Percentiles rank a stretch among this genome's conserved stretches.
Conservation (phyloP, 148 eudicot species). For the Heliamphora exappendiculata region DNA sequence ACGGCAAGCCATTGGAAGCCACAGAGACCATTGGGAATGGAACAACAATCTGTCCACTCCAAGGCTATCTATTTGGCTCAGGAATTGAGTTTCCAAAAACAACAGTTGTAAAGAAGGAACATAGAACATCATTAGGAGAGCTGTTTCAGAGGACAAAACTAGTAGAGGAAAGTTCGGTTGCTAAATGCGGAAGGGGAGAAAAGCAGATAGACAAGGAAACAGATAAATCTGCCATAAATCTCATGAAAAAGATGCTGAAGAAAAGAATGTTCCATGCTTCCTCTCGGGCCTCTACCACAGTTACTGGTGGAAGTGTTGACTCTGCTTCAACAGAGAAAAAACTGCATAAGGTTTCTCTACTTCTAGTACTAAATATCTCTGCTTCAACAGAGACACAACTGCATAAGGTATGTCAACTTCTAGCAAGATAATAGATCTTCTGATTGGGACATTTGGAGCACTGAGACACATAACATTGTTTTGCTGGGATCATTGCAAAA, state of each 20-base stretch:
- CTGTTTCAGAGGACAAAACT: constrained; percentile 70
- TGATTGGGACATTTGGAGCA: background rate
- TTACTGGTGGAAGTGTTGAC: constrained; percentile 29
- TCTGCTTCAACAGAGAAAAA: constrained; percentile 52
- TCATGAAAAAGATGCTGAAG: constrained; percentile 62
- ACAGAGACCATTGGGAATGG: constrained; percentile 36
- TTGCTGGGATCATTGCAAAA: background rate
- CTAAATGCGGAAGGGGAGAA: constrained; percentile 33
- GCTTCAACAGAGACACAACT: constrained; percentile 51
- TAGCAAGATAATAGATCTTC: background rate
- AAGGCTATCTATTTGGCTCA: constrained; percentile 67
- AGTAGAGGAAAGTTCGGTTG: constrained; percentile 45
- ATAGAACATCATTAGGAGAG: constrained; percentile 67
- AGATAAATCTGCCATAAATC: constrained; percentile 43
- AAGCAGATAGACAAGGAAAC: constrained; percentile 47
- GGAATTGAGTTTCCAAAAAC: constrained; percentile 59
- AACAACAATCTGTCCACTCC: constrained; percentile 54
- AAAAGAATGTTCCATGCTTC: constrained; percentile 40
- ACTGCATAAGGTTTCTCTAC: constrained; percentile 51
- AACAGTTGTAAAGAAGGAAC: constrained; percentile 40
- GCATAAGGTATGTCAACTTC: constrained; percentile 47
- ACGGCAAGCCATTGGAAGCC: constrained; percentile 53
- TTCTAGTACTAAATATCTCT: constrained; percentile 14
- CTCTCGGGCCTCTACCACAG: constrained; percentile 28
- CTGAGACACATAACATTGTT: background rate